These are phyloP conservation scores for Marasmius fiardii DNA, from an alignment of 1,284 basidiomycete genomes.

Conservation along the genomic window DNA sequence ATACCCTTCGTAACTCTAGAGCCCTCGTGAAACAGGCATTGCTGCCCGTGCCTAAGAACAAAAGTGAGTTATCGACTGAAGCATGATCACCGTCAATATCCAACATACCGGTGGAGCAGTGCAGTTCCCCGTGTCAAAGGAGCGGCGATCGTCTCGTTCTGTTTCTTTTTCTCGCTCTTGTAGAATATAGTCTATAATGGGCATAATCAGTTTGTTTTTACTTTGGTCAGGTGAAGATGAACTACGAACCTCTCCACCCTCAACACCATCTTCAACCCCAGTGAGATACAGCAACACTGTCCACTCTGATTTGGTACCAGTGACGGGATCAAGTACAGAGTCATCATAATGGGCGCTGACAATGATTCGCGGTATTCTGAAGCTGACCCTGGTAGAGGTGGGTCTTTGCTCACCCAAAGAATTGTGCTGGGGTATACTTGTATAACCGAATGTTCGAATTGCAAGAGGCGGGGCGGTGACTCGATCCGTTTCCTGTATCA, in stretches of 20 bases:
- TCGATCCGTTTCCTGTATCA: constrained; percentile 43
- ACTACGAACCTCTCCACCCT: constrained; percentile 64
- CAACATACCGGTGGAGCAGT: constrained; percentile 64
- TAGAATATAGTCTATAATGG: constrained; percentile 67
- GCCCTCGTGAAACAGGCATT: constrained; percentile 79
- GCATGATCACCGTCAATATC: not conserved
- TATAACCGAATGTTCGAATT: constrained; percentile 73
- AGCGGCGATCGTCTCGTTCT: constrained; percentile 51
- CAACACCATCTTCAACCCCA: constrained; percentile 66
- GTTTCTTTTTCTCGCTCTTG: constrained; percentile 47
- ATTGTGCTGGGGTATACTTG: constrained; percentile 61
- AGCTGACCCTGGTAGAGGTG: not conserved
- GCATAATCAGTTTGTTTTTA: not conserved
- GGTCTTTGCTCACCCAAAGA: constrained; percentile 51
- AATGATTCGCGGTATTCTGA: not conserved
- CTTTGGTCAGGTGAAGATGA: not conserved
- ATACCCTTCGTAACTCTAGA: constrained; percentile 52
- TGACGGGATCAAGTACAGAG: constrained; percentile 51
- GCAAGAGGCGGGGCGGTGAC: constrained; percentile 49
- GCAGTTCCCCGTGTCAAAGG: constrained; percentile 65
- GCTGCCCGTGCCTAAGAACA: constrained; percentile 61
- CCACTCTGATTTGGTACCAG: constrained; percentile 70
- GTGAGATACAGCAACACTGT: constrained; percentile 78
- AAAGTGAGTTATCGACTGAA: not conserved
- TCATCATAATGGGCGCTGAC: constrained; percentile 71